These are phyloP conservation scores for Alliaria petiolata DNA, from an alignment of 345 rosid species.

Conservation along the genomic window DNA sequence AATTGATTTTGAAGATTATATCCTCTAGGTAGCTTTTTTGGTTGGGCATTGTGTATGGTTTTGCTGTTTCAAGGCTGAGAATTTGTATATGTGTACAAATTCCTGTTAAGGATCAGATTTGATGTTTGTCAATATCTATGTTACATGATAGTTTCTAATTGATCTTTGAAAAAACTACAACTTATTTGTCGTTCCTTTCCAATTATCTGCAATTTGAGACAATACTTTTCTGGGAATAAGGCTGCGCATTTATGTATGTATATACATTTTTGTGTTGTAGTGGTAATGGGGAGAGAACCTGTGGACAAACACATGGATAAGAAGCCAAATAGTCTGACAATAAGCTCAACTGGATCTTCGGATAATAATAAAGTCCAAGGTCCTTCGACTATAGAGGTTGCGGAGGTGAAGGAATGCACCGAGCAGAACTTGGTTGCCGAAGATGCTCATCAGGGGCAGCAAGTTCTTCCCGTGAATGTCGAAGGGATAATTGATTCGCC, in stretches of 20 bases:
- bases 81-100: background rate
- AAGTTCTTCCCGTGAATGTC: background rate
- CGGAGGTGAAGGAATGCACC: slow-evolving; percentile 29
- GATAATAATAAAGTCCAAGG: slow-evolving; percentile 31
- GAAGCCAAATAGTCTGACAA: slow-evolving; percentile 41
- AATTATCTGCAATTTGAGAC: background rate
- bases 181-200: background rate
- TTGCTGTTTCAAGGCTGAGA: too few species aligned
- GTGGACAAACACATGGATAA: slow-evolving; percentile 55
- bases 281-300: slow-evolving; percentile 70
- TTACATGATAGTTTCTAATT: background rate
- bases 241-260: background rate
- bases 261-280: background rate
- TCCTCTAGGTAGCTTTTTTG: too few species aligned
- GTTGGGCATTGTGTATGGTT: too few species aligned
- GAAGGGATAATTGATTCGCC: slow-evolving; percentile 27
- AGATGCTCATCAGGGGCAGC: slow-evolving; percentile 41
- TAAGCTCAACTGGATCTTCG: slow-evolving; percentile 25
- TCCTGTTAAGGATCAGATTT: background rate
- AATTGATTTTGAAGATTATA: too few species aligned
- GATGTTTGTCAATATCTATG: background rate
- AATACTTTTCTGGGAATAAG: too few species aligned
- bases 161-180: too few species aligned
- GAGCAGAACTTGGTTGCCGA: slow-evolving; percentile 47
- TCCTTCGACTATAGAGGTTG: slow-evolving; percentile 33